A percentile compares a stretch with the other conserved stretches of the same genome.
Evolutionary conservation across 805 yeast genomes (phyloP).

Genomic region (Wickerhamiella parazyma): DNA sequence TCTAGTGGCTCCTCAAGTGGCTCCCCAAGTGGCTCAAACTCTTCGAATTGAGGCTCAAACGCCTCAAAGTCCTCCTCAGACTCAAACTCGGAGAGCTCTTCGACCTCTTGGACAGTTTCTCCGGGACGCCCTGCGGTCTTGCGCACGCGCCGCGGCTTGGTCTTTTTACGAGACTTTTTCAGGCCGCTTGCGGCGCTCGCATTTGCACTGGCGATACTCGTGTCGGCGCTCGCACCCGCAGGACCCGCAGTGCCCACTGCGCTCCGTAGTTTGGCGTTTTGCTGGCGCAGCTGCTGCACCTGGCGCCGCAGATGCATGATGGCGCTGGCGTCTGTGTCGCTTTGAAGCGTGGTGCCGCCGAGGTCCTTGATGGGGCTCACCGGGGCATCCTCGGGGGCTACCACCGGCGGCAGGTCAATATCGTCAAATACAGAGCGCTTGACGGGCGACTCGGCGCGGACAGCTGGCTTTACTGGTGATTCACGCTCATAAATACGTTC

Average conservation of each 20-base stretch:
- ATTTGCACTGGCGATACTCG: not conserved
- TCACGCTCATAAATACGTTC: slow-evolving; percentile 11
- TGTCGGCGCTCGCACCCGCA: not conserved
- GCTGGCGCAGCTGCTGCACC: not conserved
- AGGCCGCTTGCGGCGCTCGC: not conserved
- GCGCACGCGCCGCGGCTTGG: no score
- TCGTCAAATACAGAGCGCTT: not conserved
- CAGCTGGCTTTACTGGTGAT: not conserved
- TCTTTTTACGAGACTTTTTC: not conserved
- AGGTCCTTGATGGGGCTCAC: slow-evolving; percentile 6
- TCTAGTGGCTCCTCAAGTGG: not conserved
- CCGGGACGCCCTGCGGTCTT: no score
- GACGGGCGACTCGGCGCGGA: not conserved
- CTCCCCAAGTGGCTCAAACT: not conserved
- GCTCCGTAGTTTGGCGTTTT: not conserved
- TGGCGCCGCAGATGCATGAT: slow-evolving; percentile 4
- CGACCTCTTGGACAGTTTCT: no score
- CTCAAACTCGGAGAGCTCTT: slow-evolving; percentile 4
- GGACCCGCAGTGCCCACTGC: not conserved
- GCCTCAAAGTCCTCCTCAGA: slow-evolving; percentile 10
- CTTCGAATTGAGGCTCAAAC: no score
- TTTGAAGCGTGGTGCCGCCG: slow-evolving; percentile 3
- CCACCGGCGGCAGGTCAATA: slow-evolving; percentile 2
- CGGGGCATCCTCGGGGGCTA: not conserved
- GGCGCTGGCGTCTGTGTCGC: slow-evolving; percentile 1